phyloP scores from a whole-genome alignment of 1,139 yeast genomes.

The Taphrina flavorubra region DNA sequence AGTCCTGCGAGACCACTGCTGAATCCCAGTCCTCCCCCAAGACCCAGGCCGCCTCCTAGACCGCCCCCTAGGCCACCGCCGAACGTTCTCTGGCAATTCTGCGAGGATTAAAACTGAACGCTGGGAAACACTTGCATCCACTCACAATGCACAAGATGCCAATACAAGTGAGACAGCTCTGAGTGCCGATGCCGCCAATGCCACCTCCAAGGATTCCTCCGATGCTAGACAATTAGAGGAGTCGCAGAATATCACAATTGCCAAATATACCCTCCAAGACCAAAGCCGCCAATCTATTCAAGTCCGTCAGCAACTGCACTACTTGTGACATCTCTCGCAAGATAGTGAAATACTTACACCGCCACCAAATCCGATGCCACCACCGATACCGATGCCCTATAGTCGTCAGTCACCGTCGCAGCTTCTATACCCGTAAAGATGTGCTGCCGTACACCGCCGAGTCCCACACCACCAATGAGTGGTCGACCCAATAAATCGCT shows the following conservation, averaged over 20 bases:
- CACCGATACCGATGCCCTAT: conserved; percentile 16
- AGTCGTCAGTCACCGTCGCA: neutral
- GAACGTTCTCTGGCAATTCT: conserved; percentile 16
- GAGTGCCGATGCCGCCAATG: conserved; percentile 31
- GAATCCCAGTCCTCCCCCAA: conserved; percentile 23
- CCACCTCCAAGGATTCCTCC: conserved; percentile 34
- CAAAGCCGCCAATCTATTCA: conserved; percentile 26
- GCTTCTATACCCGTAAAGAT: no score
- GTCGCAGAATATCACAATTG: neutral
- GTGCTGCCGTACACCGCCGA: neutral
- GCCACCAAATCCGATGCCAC: conserved; percentile 18
- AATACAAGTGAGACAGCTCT: conserved; percentile 31
- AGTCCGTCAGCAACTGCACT: conserved; percentile 1
- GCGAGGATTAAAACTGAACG: neutral
- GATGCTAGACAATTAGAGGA: conserved; percentile 1
- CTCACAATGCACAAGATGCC: conserved; percentile 25
- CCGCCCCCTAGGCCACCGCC: conserved; percentile 9
- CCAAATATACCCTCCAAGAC: conserved; percentile 20
- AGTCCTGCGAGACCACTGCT: conserved; percentile 28
- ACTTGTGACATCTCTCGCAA: neutral
- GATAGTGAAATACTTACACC: conserved; percentile 1
- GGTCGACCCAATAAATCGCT: conserved; percentile 28
- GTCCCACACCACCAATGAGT: conserved; percentile 18
- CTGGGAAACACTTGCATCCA: neutral
- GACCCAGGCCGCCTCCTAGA: neutral